These are phyloP conservation scores for Tulasnella sp. DNA, from an alignment of 768 basidiomycete species.

Conservation along the genomic window DNA sequence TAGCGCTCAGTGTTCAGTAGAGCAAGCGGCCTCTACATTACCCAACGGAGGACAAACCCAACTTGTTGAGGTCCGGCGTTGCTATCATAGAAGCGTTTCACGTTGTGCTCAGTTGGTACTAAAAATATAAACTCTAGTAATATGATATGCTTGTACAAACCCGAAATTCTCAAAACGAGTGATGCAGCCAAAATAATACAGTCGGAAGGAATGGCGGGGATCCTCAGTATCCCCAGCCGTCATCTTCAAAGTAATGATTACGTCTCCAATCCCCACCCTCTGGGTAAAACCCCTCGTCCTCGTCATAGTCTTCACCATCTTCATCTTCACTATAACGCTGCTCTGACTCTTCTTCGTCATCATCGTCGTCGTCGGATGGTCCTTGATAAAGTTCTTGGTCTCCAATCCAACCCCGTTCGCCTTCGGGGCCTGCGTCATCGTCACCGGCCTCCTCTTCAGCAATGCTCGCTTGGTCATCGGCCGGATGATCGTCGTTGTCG, in stretches of 20 bases:
- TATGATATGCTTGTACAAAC: background rate
- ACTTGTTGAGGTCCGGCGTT: background rate
- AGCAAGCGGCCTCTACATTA: background rate
- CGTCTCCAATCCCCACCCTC: background rate
- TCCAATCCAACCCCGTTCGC: background rate
- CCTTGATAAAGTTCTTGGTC: background rate
- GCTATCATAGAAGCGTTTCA: too few species aligned
- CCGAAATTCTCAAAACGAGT: background rate
- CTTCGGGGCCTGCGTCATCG: background rate
- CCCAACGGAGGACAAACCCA: too few species aligned
- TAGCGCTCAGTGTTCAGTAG: background rate
- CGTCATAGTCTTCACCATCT: background rate
- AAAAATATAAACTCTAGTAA: conserved; percentile 9
- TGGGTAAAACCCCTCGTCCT: background rate
- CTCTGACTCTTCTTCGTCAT: background rate
- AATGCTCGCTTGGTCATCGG: conserved; percentile 37
- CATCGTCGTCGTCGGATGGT: background rate
- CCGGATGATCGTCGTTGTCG: conserved; percentile 42
- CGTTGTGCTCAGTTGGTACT: background rate
- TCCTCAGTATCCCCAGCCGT: conserved; percentile 20
- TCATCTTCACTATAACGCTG: background rate
- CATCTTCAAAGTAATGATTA: background rate
- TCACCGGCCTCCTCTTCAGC: background rate
- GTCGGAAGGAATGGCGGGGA: background rate
- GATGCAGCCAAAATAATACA: background rate